Evolutionary conservation across 2,329 filamentous ascomycete species (phyloP).

Genomic region (Bertia moriformis): DNA sequence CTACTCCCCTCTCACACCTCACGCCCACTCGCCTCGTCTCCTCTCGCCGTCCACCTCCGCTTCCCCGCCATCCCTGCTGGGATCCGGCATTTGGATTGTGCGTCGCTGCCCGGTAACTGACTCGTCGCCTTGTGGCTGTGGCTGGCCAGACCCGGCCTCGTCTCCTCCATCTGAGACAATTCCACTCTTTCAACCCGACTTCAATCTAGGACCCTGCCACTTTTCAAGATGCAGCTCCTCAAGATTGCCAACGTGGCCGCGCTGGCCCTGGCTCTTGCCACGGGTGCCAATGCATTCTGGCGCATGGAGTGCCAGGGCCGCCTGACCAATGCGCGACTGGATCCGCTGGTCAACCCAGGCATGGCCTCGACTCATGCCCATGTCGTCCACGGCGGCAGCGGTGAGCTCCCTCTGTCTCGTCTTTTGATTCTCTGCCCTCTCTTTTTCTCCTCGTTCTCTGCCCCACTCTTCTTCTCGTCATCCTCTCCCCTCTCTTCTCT

Average conservation of each 20-base stretch:
- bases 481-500: neutral
- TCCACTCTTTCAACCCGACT: neutral
- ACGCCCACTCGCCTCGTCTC: no score
- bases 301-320: slow-evolving; percentile 70
- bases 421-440: neutral
- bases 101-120: no score
- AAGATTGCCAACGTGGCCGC: neutral
- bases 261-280: slow-evolving; percentile 11
- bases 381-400: slow-evolving; percentile 59
- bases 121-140: no score
- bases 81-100: no score
- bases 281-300: slow-evolving; percentile 59
- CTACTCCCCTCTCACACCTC: no score
- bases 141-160: no score
- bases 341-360: slow-evolving; percentile 59
- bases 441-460: neutral
- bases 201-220: no score
- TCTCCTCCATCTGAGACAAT: no score
- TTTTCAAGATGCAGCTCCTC: neutral
- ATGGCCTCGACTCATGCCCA: slow-evolving; percentile 53
- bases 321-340: slow-evolving; percentile 56
- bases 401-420: no score
- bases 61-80: no score
- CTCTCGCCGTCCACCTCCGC: no score
- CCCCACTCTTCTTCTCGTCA: neutral